Base-by-base conservation (phyloP, 2,329 filamentous ascomycete species). In the Trichoderma harzianum region DNA sequence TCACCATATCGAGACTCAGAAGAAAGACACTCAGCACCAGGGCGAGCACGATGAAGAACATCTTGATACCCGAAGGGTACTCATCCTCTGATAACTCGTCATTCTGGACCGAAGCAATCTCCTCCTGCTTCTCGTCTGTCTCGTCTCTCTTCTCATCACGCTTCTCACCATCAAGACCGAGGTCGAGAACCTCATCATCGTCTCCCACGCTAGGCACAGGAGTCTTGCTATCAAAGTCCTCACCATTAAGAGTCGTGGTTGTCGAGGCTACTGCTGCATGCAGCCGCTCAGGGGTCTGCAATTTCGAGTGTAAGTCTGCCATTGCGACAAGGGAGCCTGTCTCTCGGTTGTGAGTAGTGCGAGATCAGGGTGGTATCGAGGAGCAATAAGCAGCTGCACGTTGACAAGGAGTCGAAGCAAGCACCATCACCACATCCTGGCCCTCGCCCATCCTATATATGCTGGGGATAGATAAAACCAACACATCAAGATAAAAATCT, bases 21-120 rank as follows among this genome's bases (percentile, higher is more conserved):
- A 87, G 79, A 75, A 87, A 87, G 63, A 87, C 81, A 71, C 80
- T 82, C 51, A 87, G 77, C 8, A 84, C 78, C 8, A 88, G 77
- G 24, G 86, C 84, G 30, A 85, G 71, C 21, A 87, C 80, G 67
- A 87, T 84, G 74, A 84, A 80, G 65, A 78, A 72, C 71, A 85
- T 78, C 71, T 80, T 79, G 70, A 79, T 70, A 11, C 83, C 83
- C 7, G 77, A 74, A 2, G 83, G 83, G 69, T 85, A 85, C 10
- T 82, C 81, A 67, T 75, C 75, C 12, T 80, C 78, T 24, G 75
- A 73, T n/a, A 71, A 24, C 21, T 75, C 75, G n/a, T 74, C 74
- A 26, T 73, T 69, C 47, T 72, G 61, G n/a, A 30, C 34, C 4
- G 66, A n/a, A 8, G 62, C 47, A 36, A 7, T 62, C 68, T 10